Evolutionary conservation across 2,329 filamentous ascomycete genomes (phyloP).

Genomic region (Hypoxylon sp.): DNA sequence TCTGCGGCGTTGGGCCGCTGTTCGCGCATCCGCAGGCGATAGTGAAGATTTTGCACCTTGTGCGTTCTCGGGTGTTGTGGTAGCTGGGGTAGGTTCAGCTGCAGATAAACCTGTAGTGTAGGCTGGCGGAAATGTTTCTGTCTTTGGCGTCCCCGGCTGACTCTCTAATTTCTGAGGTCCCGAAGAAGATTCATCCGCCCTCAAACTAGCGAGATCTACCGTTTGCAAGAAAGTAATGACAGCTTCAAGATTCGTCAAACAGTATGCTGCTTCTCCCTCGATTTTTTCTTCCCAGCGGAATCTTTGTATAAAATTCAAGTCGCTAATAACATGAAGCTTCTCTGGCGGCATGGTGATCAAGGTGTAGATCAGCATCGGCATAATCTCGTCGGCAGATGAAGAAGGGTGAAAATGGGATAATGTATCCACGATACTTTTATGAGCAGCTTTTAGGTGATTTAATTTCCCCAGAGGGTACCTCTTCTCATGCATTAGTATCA

Average conservation of each 20-base stretch:
- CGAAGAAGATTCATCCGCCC: slow-evolving; percentile 78
- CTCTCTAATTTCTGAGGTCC: slow-evolving; percentile 68
- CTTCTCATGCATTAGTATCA: slow-evolving; percentile 85
- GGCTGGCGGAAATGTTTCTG: slow-evolving; percentile 66
- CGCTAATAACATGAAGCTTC: slow-evolving; percentile 88
- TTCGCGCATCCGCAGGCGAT: slow-evolving; percentile 55
- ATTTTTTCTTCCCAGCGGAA: slow-evolving; percentile 88
- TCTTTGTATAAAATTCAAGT: slow-evolving; percentile 91
- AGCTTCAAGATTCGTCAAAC: slow-evolving; percentile 93
- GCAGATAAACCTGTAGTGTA: slow-evolving; percentile 58
- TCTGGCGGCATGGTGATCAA: slow-evolving; percentile 90
- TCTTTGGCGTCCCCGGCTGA: slow-evolving; percentile 57
- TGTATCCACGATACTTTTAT: slow-evolving; percentile 94
- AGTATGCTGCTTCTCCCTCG: slow-evolving; percentile 94
- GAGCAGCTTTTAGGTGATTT: slow-evolving; percentile 84
- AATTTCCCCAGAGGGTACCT: slow-evolving; percentile 91
- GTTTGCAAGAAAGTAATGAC: slow-evolving; percentile 94
- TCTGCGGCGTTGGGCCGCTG: slow-evolving; percentile 66
- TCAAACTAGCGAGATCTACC: slow-evolving; percentile 88
- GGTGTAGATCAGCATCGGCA: slow-evolving; percentile 95
- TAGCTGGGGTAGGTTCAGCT: slow-evolving; percentile 44
- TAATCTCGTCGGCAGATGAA: slow-evolving; percentile 95
- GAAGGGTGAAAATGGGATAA: slow-evolving; percentile 72
- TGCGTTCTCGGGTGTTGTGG: slow-evolving; percentile 45
- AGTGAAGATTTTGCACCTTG: slow-evolving; percentile 47